Evolutionary conservation across 2,329 filamentous ascomycete genomes (phyloP).

Genomic region (Trematosphaeria pertusa): DNA sequence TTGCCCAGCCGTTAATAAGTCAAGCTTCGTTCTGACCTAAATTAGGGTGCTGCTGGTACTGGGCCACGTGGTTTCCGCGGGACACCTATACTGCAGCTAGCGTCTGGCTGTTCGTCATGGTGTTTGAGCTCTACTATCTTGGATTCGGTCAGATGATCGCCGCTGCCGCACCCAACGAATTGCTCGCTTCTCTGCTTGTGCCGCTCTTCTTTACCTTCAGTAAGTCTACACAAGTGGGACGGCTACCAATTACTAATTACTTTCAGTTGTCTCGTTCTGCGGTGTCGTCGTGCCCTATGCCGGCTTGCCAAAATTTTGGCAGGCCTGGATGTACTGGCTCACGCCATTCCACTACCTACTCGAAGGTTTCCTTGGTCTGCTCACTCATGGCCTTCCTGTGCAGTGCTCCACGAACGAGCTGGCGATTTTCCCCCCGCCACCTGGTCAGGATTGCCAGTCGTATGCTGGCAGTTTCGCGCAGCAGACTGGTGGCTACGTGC

Average conservation of each 20-base stretch:
- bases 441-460: conserved; percentile 64
- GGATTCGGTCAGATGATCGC: conserved; percentile 73
- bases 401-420: conserved; percentile 64
- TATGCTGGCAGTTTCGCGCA: conserved; percentile 64
- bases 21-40: conserved; percentile 8
- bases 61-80: conserved; percentile 60
- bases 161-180: conserved; percentile 69
- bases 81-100: conserved; percentile 67
- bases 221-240: conserved; percentile 10
- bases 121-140: conserved; percentile 71
- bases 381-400: conserved; percentile 63
- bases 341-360: conserved; percentile 73
- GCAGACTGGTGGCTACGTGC: conserved; percentile 67
- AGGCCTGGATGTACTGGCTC: conserved; percentile 57
- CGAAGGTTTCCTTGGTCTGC: conserved; percentile 65
- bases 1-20: neutral
- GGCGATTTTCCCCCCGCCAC: conserved; percentile 66
- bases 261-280: conserved; percentile 70
- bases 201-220: conserved; percentile 72
- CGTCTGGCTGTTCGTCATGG: conserved; percentile 68
- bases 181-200: conserved; percentile 70
- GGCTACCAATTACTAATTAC: conserved; percentile 14
- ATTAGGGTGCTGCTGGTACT: conserved; percentile 56
- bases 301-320: conserved; percentile 71
- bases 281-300: conserved; percentile 75